Evolutionary conservation across 176 grass and related monocot genomes (phyloP), one percentile per base, ranked within the genome.

Genomic region (barley (Hordeum vulgare)): DNA sequence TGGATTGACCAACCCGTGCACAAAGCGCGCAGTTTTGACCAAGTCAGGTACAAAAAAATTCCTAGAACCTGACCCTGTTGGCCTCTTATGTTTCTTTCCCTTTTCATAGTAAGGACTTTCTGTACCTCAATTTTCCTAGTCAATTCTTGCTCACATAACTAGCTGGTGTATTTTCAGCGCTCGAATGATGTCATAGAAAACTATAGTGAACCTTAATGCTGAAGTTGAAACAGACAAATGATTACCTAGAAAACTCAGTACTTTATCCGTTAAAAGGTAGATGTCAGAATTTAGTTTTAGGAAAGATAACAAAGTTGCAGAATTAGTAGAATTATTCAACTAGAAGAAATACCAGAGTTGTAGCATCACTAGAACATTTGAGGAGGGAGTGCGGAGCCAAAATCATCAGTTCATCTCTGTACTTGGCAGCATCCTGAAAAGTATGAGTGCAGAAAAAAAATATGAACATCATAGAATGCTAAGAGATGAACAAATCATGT

Each of bases 321-420:
- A 8, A 51, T 63, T 15, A 80, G 14, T 11, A 60, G 54, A 58
- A 44, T 0, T 56, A 80, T 29, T 35, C 27, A 53, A 35, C 2
- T 37, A 17, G 21, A 39, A 74, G 7, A 41, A 44, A 15, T 86
- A 87, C 65, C 82, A 98, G 68, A 80, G 96, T 95, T 51, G 96
- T 95, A 35, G 89, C 91, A 64, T 98, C 90, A 11, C 93, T 93
- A n/a, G 93, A 95, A 76, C 93, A 98, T 88, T 88, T 93, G 20
- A 95, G 88, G 66, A 95, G 90, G 65, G 80, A 81, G 66, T 95
- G 93, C 1, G 96, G 96, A 76, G 90, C 90, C 81, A 98, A 35
- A 80, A 89, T 75, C 71, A 80, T 87, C 70, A 98, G 84, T 84
- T 95, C 82, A 75, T 98, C 89, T 85, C 90, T 86, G 67, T 93